A percentile compares a stretch with the other conserved stretches of the same genome.
phyloP scores from a whole-genome alignment of 345 rosid species.

The Gossypium rotundifolium region DNA sequence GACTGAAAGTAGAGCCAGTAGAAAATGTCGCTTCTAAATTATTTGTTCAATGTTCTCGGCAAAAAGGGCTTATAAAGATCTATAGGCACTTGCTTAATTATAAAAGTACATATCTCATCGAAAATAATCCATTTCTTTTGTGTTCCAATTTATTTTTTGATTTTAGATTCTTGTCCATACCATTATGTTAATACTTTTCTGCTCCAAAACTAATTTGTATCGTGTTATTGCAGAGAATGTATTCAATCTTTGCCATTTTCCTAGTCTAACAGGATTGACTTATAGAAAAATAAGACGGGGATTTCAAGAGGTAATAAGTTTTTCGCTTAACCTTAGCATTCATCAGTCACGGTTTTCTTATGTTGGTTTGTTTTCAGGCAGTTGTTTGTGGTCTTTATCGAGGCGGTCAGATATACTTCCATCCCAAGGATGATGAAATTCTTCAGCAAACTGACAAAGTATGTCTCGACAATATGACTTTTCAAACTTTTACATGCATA shows the following conservation, averaged over 20 bases:
- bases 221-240: constrained; percentile 72
- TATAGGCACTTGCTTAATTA: constrained; percentile 90
- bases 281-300: constrained; percentile 69
- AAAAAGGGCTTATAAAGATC: constrained; percentile 85
- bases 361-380: constrained; percentile 45
- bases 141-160: neutral
- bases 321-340: constrained; percentile 9
- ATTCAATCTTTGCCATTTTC: constrained; percentile 80
- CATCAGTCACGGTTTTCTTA: constrained; percentile 2
- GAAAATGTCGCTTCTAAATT: constrained; percentile 88
- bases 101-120: constrained; percentile 25
- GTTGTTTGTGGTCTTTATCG: constrained; percentile 90
- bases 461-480: constrained; percentile 17
- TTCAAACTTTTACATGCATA: neutral
- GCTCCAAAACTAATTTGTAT: constrained; percentile 21
- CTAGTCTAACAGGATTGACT: constrained; percentile 55
- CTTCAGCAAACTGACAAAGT: constrained; percentile 74
- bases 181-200: constrained; percentile 5
- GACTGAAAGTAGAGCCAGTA: constrained; percentile 85
- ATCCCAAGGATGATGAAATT: constrained; percentile 78
- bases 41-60: constrained; percentile 98
- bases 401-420: constrained; percentile 66
- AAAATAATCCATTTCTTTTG: no score
- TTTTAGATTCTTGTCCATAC: constrained; percentile 7
- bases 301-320: constrained; percentile 58